Evolutionary conservation across 2,329 filamentous ascomycete genomes (phyloP).

Genomic region (Saccharata proteae): DNA sequence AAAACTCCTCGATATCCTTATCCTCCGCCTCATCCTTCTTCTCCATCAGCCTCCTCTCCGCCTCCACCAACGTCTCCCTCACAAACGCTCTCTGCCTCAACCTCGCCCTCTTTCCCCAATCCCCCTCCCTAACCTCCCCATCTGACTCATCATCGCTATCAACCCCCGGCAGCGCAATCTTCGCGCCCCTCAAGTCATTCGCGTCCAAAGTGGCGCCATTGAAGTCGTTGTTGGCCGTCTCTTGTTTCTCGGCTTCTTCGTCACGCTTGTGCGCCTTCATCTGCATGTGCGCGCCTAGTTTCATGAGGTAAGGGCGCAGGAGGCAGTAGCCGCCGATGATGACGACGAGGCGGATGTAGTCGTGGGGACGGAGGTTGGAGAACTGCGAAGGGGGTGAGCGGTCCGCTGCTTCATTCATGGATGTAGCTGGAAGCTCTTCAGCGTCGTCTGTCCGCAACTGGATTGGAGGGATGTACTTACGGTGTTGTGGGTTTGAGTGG

Average conservation of each 20-base stretch:
- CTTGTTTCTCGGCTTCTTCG: constrained; percentile 22
- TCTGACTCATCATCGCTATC: constrained; percentile 35
- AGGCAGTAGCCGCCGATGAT: constrained; percentile 64
- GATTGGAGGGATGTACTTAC: constrained; percentile 3
- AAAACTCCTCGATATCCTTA: constrained; percentile 62
- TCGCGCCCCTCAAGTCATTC: constrained; percentile 29
- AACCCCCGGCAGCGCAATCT: constrained; percentile 41
- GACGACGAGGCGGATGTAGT: constrained; percentile 55
- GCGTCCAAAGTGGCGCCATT: constrained; percentile 20
- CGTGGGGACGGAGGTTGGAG: constrained; percentile 29
- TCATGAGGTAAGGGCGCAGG: constrained; percentile 58
- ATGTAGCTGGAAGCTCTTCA: background rate
- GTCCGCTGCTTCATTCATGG: background rate
- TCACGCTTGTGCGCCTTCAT: constrained; percentile 49
- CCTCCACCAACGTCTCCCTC: constrained; percentile 50
- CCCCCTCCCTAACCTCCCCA: constrained; percentile 30
- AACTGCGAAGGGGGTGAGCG: constrained; percentile 22
- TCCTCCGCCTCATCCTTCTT: constrained; percentile 56
- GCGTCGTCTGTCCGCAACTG: background rate
- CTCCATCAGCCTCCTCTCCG: constrained; percentile 42
- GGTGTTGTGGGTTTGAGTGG: constrained; percentile 11
- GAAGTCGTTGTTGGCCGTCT: too few relatives aligned
- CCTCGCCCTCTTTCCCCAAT: constrained; percentile 60
- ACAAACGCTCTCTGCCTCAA: constrained; percentile 56
- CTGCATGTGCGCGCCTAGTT: constrained; percentile 50